These are phyloP conservation scores for Fusarium anthophilum DNA, from an alignment of 2,329 filamentous ascomycete genomes.

Conservation along the genomic window DNA sequence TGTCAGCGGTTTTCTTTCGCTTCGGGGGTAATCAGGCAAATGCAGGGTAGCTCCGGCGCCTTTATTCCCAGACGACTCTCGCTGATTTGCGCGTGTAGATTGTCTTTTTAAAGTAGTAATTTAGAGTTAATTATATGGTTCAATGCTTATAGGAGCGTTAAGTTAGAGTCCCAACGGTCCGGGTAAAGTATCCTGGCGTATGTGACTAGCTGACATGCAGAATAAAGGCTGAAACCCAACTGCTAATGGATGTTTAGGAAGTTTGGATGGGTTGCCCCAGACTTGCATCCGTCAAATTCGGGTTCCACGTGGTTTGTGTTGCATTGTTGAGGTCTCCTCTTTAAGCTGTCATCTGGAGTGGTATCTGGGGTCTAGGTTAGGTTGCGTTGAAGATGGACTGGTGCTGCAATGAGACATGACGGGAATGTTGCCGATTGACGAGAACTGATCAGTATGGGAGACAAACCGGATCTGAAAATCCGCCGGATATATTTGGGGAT, in stretches of 20 bases:
- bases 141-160: not conserved
- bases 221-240: not conserved
- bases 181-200: not conserved
- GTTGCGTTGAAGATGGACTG: not conserved
- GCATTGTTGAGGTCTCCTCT: not conserved
- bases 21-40: not conserved
- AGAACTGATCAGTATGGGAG: fast-evolving
- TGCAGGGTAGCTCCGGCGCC: not conserved
- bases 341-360: not conserved
- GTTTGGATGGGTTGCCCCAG: not conserved
- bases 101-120: not conserved
- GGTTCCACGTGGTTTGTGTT: not conserved
- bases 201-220: not conserved
- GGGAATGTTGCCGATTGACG: not conserved
- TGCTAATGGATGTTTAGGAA: not conserved
- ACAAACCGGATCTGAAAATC: fast-evolving
- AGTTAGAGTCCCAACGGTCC: not conserved
- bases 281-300: not conserved
- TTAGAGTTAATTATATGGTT: not conserved
- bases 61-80: not conserved
- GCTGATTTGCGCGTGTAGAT: not conserved
- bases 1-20: not conserved
- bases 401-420: fast-evolving
- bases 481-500: not conserved
- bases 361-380: not conserved